Percentiles rank a stretch among this genome's conserved stretches.
These are phyloP conservation scores for Beverwykella pulmonaria DNA, from an alignment of 495 filamentous ascomycete species.

Conservation along the genomic window DNA sequence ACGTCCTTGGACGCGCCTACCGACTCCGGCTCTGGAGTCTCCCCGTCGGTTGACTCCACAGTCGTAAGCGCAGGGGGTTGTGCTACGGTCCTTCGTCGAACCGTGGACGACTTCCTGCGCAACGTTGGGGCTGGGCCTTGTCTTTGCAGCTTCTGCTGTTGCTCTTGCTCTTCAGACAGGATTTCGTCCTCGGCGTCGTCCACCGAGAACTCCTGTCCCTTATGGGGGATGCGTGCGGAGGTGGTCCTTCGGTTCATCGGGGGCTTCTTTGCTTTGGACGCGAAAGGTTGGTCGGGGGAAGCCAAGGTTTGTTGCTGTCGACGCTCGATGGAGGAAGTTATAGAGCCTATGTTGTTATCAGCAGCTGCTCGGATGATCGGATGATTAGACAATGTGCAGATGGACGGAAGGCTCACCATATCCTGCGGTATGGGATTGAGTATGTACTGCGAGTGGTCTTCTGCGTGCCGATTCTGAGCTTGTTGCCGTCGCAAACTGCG, in stretches of 20 bases:
- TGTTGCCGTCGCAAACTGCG: conserved; percentile 16
- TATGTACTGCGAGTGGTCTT: conserved; percentile 22
- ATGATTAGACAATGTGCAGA: background rate
- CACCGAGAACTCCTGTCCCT: conserved; percentile 87
- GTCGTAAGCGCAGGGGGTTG: conserved; percentile 62
- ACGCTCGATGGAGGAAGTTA: conserved; percentile 22
- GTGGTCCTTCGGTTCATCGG: conserved; percentile 70
- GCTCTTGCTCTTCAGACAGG: conserved; percentile 56
- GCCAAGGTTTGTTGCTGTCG: conserved; percentile 17
- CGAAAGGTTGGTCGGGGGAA: conserved; percentile 23
- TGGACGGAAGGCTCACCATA: conserved; percentile 22
- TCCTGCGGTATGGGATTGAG: conserved; percentile 14
- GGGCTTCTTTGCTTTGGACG: conserved; percentile 66
- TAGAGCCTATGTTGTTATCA: conserved; percentile 30
- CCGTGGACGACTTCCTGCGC: conserved; percentile 58
- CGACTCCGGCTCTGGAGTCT: conserved; percentile 24
- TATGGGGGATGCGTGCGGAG: conserved; percentile 73
- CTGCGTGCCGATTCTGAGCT: conserved; percentile 25
- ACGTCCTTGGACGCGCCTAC: conserved; percentile 38
- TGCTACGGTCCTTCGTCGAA: conserved; percentile 67
- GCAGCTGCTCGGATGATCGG: background rate
- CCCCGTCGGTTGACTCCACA: conserved; percentile 43
- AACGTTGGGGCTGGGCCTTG: conserved; percentile 16
- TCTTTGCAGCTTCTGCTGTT: conserved; percentile 5
- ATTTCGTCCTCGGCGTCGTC: conserved; percentile 89